Percentiles rank a stretch among this genome's conserved stretches.
phyloP scores from a whole-genome alignment of 1,284 basidiomycete species.

The Peniophora sp. region DNA sequence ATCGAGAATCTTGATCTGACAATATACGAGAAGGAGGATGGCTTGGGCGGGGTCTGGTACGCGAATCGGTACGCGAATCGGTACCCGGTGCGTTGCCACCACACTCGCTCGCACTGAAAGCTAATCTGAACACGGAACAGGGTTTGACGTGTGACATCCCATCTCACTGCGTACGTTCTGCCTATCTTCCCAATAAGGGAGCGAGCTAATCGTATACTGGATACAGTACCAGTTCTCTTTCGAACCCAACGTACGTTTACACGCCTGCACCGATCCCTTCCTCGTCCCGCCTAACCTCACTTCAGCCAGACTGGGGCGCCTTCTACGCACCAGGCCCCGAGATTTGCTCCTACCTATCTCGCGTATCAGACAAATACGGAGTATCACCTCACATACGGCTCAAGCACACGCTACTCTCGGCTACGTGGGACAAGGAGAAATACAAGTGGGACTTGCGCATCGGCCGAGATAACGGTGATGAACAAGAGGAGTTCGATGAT shows the following conservation, averaged over 20 bases:
- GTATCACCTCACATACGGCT: constrained; percentile 46
- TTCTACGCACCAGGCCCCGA: constrained; percentile 54
- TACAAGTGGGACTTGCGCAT: constrained; percentile 50
- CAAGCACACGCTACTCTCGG: constrained; percentile 41
- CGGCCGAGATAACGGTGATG: constrained; percentile 17
- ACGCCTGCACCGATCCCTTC: not conserved
- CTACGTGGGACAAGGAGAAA: constrained; percentile 38
- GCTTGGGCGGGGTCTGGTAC: constrained; percentile 55
- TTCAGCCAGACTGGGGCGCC: constrained; percentile 46
- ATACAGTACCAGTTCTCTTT: constrained; percentile 52
- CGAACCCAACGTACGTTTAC: constrained; percentile 37
- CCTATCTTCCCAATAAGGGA: not conserved
- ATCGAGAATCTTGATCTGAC: constrained; percentile 45
- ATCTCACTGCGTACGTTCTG: constrained; percentile 34
- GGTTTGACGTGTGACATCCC: constrained; percentile 50
- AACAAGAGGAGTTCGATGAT: constrained; percentile 35
- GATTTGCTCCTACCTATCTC: constrained; percentile 44
- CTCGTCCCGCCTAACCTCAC: not conserved
- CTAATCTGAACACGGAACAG: constrained; percentile 19
- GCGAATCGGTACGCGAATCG: constrained; percentile 28
- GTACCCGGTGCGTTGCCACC: constrained; percentile 21
- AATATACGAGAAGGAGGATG: constrained; percentile 54
- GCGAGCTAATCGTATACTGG: not conserved
- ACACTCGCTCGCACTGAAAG: no score
- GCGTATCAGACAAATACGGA: constrained; percentile 51